phyloP scores from a whole-genome alignment of 2,329 filamentous ascomycete genomes.

The Talaromyces sp. region DNA sequence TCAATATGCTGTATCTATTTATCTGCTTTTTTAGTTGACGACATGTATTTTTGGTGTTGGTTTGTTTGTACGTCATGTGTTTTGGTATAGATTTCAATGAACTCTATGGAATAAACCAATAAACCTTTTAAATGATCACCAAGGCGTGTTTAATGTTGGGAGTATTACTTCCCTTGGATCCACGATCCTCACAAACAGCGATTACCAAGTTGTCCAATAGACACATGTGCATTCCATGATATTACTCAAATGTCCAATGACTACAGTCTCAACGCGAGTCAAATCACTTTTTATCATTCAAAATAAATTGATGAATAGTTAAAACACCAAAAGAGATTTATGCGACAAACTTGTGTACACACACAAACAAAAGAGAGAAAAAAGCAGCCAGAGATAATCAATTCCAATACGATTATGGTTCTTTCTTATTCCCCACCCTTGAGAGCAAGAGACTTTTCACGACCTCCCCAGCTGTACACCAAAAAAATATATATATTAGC shows the following conservation, averaged over 20 bases:
- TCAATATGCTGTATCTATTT: neutral
- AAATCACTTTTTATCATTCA: neutral
- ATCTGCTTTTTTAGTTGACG: neutral
- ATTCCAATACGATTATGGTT: neutral
- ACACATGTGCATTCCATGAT: no score
- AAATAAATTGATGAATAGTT: neutral
- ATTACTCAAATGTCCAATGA: neutral
- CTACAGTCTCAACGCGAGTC: neutral
- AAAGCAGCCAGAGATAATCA: neutral
- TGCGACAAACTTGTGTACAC: neutral
- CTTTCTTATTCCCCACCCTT: slow-evolving; percentile 8
- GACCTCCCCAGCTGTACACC: slow-evolving; percentile 34
- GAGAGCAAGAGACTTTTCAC: slow-evolving; percentile 34
- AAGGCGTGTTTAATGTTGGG: no score
- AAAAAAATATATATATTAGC: neutral
- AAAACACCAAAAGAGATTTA: neutral
- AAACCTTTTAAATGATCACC: no score
- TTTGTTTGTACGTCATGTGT: neutral
- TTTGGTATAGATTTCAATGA: neutral
- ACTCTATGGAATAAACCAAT: neutral
- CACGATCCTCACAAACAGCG: no score
- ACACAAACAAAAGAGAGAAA: neutral
- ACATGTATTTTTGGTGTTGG: neutral
- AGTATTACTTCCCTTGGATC: no score
- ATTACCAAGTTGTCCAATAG: no score